phyloP scores from a whole-genome alignment of 2,329 filamentous ascomycete species.

The Cercospora canescens region DNA sequence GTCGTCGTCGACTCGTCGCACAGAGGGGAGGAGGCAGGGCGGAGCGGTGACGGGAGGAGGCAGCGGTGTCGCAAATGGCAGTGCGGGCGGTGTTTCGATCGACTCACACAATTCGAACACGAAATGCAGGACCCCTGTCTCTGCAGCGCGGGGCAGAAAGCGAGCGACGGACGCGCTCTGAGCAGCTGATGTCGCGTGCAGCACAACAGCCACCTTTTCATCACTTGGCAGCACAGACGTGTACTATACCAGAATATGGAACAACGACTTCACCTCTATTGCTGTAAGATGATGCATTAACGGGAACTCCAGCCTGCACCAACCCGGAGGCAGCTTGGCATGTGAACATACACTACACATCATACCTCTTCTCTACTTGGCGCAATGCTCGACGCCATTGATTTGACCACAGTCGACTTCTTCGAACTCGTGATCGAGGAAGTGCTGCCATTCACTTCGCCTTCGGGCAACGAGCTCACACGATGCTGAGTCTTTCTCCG shows the following conservation, averaged over 20 bases:
- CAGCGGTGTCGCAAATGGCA: background rate
- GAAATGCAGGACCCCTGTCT: background rate
- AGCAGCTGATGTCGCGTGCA: background rate
- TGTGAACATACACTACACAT: background rate
- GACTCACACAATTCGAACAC: constrained; percentile 4
- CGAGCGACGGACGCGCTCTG: background rate
- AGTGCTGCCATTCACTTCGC: background rate
- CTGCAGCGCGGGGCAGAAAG: background rate
- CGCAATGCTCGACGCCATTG: background rate
- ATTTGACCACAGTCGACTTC: background rate
- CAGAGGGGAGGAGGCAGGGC: background rate
- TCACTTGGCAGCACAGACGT: background rate
- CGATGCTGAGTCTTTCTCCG: background rate
- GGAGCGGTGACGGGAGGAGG: background rate
- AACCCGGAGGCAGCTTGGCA: background rate
- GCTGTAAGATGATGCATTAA: no score
- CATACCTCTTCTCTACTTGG: background rate
- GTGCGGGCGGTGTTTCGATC: background rate
- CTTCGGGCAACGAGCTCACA: background rate
- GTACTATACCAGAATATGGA: no score
- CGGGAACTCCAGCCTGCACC: no score
- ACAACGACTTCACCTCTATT: no score
- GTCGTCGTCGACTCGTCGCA: background rate
- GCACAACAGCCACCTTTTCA: background rate
- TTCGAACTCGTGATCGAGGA: background rate